Base-by-base conservation (phyloP, 2,329 filamentous ascomycete species). In the Karstenula rhodostoma region DNA sequence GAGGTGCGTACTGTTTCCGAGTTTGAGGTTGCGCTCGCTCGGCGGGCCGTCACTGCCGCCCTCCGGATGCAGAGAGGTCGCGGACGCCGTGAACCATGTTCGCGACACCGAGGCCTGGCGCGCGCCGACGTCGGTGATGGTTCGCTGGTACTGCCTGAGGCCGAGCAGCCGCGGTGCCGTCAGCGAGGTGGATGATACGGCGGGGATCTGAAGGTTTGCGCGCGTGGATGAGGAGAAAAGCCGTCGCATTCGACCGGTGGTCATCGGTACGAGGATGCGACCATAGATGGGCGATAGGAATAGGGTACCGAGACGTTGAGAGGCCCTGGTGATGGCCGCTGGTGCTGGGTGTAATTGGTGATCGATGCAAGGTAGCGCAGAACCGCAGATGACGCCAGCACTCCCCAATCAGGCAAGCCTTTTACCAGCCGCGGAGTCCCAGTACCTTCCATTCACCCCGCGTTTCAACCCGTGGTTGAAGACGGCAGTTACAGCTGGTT, bases 11-110 rank as follows among this genome's bases (percentile, higher is more conserved):
- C 86, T 89, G 70, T 85, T 86, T 37, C 87, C 87, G 10, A 89
- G 79, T 74, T 88, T 88, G 58, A 89, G 62, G 8, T 85, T 85
- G 62, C 87, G 82, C 74, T 88, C 84, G 68, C 88, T 83, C 27
- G 84, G 82, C 10, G 83, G 83, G 66, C 83, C 80, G 61, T 83
- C 81, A 33, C 69, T 61, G 62, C 68, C 69, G 55, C 69, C 66
- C 33, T 76, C 69, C 12, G 68, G 58, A 17, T 60, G 60, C 0
- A 63, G 65, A 35, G 68, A 71, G 46, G 75, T 73, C 29, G 76
- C 67, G 6, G 77, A 76, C 66, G 78, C 79, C 29, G 76, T 82
- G 65, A 83, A 83, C 78, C 78, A 82, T 67, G 77, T 72, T 59
- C 77, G 76, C 42, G 78, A 72, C 27, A 75, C 62, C n/a, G 68